Percentiles rank a stretch among this genome's conserved stretches.
phyloP scores from a whole-genome alignment of 139 green algal species.

The Chlamydomonas applanata region DNA sequence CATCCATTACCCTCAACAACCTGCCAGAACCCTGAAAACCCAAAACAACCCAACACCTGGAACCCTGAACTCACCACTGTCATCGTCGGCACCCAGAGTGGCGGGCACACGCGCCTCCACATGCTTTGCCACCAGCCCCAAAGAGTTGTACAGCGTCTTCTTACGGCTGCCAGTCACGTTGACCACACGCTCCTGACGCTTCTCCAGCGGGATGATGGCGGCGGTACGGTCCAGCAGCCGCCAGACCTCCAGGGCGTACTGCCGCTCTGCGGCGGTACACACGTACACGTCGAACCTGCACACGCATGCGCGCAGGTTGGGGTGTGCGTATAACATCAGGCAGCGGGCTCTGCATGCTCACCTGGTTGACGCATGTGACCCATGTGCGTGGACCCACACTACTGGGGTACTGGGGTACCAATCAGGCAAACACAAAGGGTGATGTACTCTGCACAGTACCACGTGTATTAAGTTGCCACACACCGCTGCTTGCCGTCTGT shows the following conservation, averaged over 20 bases:
- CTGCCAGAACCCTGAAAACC: no score
- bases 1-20: no score
- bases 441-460: no score
- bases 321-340: no score
- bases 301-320: no score
- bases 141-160: slow-evolving; percentile 30
- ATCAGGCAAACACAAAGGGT: no score
- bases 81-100: neutral
- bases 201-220: slow-evolving; percentile 59
- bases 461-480: no score
- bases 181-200: slow-evolving; percentile 26
- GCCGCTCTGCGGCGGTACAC: slow-evolving; percentile 79
- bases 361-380: no score
- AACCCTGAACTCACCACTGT: neutral
- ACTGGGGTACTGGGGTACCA: no score
- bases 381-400: no score
- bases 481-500: slow-evolving; percentile 13
- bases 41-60: no score
- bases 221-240: slow-evolving; percentile 68
- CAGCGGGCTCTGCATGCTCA: no score
- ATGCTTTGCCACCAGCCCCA: neutral
- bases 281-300: slow-evolving; percentile 78
- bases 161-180: slow-evolving; percentile 34
- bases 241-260: slow-evolving; percentile 86
- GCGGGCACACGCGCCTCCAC: neutral